Percentiles rank a stretch among this genome's conserved stretches.
Conservation (phyloP, 768 basidiomycete genomes). For the Mycena latifolia region DNA sequence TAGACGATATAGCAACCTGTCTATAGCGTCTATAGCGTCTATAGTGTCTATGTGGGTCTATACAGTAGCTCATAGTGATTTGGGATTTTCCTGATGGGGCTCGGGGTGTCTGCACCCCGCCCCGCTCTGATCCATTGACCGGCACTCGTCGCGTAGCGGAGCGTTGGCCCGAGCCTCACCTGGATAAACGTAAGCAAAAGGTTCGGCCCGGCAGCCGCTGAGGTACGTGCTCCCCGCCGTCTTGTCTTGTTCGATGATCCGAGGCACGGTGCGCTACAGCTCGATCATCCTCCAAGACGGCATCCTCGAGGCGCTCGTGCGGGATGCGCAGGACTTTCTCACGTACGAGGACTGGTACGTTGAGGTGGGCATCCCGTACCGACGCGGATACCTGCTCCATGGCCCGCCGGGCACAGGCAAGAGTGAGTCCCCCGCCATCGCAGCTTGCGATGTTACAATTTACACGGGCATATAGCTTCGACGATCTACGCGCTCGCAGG, state of each 20-base stretch:
- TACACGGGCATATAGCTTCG: constrained; percentile 29
- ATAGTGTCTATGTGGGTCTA: too few relatives aligned
- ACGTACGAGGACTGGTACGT: constrained; percentile 45
- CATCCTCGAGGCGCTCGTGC: constrained; percentile 43
- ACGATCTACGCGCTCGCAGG: constrained; percentile 42
- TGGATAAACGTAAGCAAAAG: constrained; percentile 42
- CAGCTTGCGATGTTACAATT: too few relatives aligned
- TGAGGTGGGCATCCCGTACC: constrained; percentile 51
- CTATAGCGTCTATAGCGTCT: too few relatives aligned
- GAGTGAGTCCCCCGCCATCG: constrained; percentile 41
- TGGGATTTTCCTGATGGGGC: too few relatives aligned
- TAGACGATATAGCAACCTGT: too few relatives aligned
- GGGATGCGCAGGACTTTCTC: constrained; percentile 49
- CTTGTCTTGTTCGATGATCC: too few relatives aligned
- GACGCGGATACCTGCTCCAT: constrained; percentile 50
- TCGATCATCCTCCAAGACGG: constrained; percentile 46
- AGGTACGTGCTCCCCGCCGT: too few relatives aligned
- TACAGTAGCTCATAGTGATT: too few relatives aligned
- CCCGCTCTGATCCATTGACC: constrained; percentile 50
- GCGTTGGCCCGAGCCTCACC: constrained; percentile 29
- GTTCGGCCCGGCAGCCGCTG: constrained; percentile 43
- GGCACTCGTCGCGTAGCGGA: constrained; percentile 26
- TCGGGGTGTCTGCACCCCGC: constrained; percentile 44
- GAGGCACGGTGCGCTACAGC: too few relatives aligned
- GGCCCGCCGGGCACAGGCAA: constrained; percentile 51